Base-by-base conservation (phyloP, 2,329 filamentous ascomycete species). In the Colletotrichum tabaci region DNA sequence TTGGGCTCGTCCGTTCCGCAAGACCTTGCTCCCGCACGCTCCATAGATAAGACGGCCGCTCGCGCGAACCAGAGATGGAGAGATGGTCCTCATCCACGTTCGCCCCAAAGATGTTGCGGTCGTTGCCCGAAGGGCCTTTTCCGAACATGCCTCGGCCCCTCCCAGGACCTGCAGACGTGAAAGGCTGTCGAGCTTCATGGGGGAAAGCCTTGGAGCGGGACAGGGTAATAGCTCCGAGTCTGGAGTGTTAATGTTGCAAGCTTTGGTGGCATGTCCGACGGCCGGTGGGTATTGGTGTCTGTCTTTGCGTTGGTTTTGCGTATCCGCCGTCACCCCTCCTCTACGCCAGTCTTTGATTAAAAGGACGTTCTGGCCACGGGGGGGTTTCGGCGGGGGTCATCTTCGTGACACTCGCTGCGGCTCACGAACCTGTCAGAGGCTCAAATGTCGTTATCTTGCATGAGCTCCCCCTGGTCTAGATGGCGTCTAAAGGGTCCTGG, bases 401-500 rank as follows among this genome's bases (percentile, higher is more conserved):
- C 44, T 47, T 40, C 13, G 35, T n/a, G 65, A 53, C 44, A 38
- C 40, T 16, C 13, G 12, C 9, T 47, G 49, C 61, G 47, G 49
- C 49, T 49, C 52, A 30, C 46, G 44, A 64, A 61, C 26, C 56
- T 40, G 35, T 46, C 50, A 71, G 58, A 67, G 52, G 64, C 53
- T 62, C 64, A 67, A 47, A 58, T 60, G 65, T 52, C 53, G 69
- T 69, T 71, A 71, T 68, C 69, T 68, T 55, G 69, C 69, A 71
- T 67, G 52, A 67, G 35, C 56, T 8, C 23, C 13, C 30, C 35
- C 53, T 42, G 35, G 23, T 63, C 58, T 40, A 18, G 52, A 68
- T 35, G 42, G 30, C 58, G 58, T 61, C 58, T 52, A 42, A 58
- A 71, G 52, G 58, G 57, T 58, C 38, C 58, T 40, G 67, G 26